Conservation (phyloP, 306 rosid species). For the Prunus dulcis region DNA sequence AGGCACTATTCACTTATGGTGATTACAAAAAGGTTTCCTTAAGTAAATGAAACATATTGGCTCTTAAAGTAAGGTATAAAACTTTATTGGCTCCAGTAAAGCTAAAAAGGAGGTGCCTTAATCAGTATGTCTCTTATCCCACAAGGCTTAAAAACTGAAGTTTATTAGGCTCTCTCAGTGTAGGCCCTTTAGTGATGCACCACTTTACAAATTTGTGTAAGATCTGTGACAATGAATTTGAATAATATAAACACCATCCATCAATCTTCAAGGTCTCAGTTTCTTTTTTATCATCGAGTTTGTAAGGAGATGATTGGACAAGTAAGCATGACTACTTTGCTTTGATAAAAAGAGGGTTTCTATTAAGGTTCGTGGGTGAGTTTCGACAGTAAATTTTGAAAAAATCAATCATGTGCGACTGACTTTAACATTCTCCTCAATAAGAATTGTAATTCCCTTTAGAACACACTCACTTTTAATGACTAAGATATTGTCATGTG, state of each 20-base stretch:
- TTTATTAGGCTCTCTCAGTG: slow-evolving; percentile 20
- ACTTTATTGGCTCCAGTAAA: slow-evolving; percentile 41
- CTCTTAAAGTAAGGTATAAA: slow-evolving; percentile 35
- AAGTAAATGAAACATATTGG: slow-evolving; percentile 44
- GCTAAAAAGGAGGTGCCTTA: slow-evolving; percentile 29
- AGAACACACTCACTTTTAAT: no score
- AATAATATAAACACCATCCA: neutral
- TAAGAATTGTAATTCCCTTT: no score
- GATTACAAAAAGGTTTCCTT: slow-evolving; percentile 43
- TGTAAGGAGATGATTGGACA: slow-evolving; percentile 10
- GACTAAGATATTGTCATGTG: no score
- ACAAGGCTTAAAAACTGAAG: slow-evolving; percentile 37
- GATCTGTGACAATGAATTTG: slow-evolving; percentile 1
- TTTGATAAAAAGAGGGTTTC: no score
- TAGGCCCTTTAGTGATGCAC: slow-evolving; percentile 40
- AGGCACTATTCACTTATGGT: no score
- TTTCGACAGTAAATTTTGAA: no score
- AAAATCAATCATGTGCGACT: no score
- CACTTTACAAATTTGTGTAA: neutral
- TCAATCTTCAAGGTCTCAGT: neutral
- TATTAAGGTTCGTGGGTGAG: no score
- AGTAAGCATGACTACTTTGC: neutral
- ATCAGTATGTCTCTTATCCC: slow-evolving; percentile 41
- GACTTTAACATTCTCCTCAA: no score
- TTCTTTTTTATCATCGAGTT: neutral